These are phyloP conservation scores for Septoria linicola DNA, from an alignment of 2,329 filamentous ascomycete genomes.

Conservation along the genomic window DNA sequence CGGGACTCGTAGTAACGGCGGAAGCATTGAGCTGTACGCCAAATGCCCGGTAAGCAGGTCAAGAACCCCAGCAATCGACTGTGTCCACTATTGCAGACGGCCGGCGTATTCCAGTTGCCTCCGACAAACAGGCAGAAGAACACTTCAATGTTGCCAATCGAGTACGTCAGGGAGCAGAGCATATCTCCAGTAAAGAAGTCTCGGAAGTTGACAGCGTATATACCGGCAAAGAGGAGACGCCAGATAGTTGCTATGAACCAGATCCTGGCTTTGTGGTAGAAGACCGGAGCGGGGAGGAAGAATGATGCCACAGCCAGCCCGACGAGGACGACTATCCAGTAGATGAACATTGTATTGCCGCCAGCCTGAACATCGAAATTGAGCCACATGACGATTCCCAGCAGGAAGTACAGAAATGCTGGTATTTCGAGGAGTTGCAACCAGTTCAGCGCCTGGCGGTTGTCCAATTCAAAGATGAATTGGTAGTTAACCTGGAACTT, in stretches of 20 bases:
- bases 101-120: constrained; percentile 68
- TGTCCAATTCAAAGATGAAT: constrained; percentile 88
- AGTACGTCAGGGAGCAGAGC: constrained; percentile 92
- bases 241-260: constrained; percentile 92
- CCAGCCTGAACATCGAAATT: constrained; percentile 73
- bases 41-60: constrained; percentile 76
- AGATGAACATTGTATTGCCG: constrained; percentile 68
- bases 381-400: constrained; percentile 81
- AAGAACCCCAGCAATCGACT: constrained; percentile 86
- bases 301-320: constrained; percentile 67
- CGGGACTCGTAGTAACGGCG: constrained; percentile 83
- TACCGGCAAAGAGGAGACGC: constrained; percentile 77
- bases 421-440: constrained; percentile 83
- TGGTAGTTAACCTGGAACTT: constrained; percentile 87
- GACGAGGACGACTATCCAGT: constrained; percentile 81
- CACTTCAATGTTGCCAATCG: constrained; percentile 81
- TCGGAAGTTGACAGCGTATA: constrained; percentile 92
- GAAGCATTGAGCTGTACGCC: constrained; percentile 87
- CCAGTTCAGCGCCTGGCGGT: constrained; percentile 79
- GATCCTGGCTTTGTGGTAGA: constrained; percentile 73
- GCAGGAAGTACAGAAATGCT: constrained; percentile 72
- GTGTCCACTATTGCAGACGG: constrained; percentile 79
- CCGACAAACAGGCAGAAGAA: constrained; percentile 91
- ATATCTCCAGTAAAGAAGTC: constrained; percentile 98
- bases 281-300: constrained; percentile 66